These are phyloP conservation scores for Pezicula rhizophila DNA, from an alignment of 2,329 filamentous ascomycete species.

Conservation along the genomic window DNA sequence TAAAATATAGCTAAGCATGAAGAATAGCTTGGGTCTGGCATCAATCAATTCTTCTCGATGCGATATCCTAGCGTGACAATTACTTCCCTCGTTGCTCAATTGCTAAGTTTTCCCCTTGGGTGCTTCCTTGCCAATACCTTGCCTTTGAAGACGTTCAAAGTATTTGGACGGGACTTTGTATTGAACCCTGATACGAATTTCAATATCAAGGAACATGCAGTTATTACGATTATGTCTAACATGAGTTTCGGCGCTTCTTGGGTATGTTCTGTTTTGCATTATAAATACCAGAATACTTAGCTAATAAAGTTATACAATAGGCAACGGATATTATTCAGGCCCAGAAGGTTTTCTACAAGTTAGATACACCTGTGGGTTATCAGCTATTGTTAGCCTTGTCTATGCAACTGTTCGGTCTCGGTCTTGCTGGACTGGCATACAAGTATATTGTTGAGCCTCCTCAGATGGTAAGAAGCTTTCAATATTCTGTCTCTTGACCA, in stretches of 20 bases:
- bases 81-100: slow-evolving; percentile 6
- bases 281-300: not conserved
- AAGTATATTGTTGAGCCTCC: slow-evolving; percentile 1
- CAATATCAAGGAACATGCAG: slow-evolving; percentile 61
- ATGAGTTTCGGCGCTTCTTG: slow-evolving; percentile 32
- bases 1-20: not conserved
- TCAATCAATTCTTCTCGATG: slow-evolving; percentile 6
- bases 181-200: slow-evolving; percentile 56
- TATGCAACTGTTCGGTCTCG: slow-evolving; percentile 1
- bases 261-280: slow-evolving; percentile 33
- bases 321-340: slow-evolving; percentile 13
- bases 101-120: slow-evolving; percentile 34
- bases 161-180: slow-evolving; percentile 44
- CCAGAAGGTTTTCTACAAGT: slow-evolving; percentile 22
- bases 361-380: slow-evolving; percentile 27
- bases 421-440: slow-evolving; percentile 1
- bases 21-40: slow-evolving; percentile 1
- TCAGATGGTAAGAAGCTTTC: not conserved
- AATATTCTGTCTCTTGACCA: not conserved
- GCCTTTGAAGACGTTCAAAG: slow-evolving; percentile 18
- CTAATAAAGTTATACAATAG: not conserved
- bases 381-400: not conserved
- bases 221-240: slow-evolving; percentile 56
- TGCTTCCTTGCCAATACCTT: slow-evolving; percentile 44
- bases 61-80: slow-evolving; percentile 5